A percentile compares a stretch with the other conserved stretches of the same genome.
Conservation (phyloP, 345 rosid species). For the Hibiscus mutabilis region DNA sequence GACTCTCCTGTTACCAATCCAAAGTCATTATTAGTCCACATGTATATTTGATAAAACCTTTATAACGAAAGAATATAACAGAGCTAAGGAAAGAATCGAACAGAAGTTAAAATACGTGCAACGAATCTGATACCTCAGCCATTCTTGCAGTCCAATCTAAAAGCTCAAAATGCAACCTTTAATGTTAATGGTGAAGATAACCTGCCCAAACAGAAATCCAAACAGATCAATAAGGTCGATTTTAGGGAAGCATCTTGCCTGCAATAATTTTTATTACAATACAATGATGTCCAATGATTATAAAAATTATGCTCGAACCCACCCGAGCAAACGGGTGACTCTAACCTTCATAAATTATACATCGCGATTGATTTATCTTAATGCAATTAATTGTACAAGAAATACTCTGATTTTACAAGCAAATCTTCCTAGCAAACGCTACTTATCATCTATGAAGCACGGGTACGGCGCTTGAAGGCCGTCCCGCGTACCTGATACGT, state of each 20-base stretch:
- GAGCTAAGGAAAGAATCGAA: background rate
- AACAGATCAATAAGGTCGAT: background rate
- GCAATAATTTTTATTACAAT: background rate
- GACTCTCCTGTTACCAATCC: conserved; percentile 55
- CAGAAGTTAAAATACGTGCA: background rate
- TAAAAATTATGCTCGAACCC: background rate
- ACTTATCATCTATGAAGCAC: too few relatives aligned
- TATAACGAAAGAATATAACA: background rate
- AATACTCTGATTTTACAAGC: too few relatives aligned
- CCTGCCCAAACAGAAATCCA: conserved; percentile 3
- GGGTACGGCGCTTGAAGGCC: too few relatives aligned
- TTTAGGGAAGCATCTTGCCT: background rate
- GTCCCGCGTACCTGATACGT: too few relatives aligned
- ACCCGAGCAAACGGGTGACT: background rate
- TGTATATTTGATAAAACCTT: background rate
- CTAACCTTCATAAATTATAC: background rate
- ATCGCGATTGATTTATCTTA: too few relatives aligned
- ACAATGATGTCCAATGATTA: background rate
- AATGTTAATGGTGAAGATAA: conserved; percentile 4
- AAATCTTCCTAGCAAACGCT: too few relatives aligned
- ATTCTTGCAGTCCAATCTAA: conserved; percentile 20
- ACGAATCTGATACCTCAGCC: conserved; percentile 55
- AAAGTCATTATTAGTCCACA: background rate
- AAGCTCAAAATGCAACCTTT: background rate
- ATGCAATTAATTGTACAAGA: too few relatives aligned